Evolutionary conservation across 2,329 filamentous ascomycete species (phyloP).

Genomic region (Cercospora sp.): DNA sequence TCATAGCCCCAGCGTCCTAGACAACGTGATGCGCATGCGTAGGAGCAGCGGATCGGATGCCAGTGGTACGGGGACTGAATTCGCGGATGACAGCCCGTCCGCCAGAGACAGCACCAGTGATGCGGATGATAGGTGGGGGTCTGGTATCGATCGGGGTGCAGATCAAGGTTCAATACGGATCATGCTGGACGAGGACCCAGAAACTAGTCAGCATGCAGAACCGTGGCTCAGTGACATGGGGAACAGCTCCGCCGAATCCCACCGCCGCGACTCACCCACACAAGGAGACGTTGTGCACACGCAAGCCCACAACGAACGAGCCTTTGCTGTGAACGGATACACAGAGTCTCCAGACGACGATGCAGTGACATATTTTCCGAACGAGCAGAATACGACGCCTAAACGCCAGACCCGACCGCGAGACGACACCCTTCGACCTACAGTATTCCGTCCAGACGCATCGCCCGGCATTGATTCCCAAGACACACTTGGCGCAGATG

Average conservation of each 20-base stretch:
- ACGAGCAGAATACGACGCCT: conserved; percentile 33
- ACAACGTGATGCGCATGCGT: conserved; percentile 39
- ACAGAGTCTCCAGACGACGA: conserved; percentile 29
- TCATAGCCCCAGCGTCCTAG: conserved; percentile 33
- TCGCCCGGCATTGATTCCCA: conserved; percentile 4
- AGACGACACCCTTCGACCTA: conserved; percentile 32
- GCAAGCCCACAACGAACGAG: conserved; percentile 29
- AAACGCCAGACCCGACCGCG: conserved; percentile 24
- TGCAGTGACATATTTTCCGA: conserved; percentile 19
- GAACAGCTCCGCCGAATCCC: conserved; percentile 20
- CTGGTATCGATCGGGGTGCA: conserved; percentile 23
- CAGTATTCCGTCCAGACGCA: conserved; percentile 14
- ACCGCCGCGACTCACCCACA: conserved; percentile 12
- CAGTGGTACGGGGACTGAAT: conserved; percentile 35
- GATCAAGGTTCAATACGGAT: conserved; percentile 40
- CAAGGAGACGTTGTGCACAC: conserved; percentile 21
- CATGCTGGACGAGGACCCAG: conserved; percentile 38
- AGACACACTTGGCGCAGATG: conserved; percentile 18
- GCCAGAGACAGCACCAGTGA: conserved; percentile 31
- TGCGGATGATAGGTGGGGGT: conserved; percentile 32
- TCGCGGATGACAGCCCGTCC: conserved; percentile 37
- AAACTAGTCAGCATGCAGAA: conserved; percentile 21
- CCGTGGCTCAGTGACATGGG: conserved; percentile 28
- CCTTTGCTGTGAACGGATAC: conserved; percentile 29
- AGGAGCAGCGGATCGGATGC: conserved; percentile 34